A percentile compares a stretch with the other conserved stretches of the same genome.
Conservation (phyloP, 1,139 yeast species). For the Meyerozyma elateridarum region DNA sequence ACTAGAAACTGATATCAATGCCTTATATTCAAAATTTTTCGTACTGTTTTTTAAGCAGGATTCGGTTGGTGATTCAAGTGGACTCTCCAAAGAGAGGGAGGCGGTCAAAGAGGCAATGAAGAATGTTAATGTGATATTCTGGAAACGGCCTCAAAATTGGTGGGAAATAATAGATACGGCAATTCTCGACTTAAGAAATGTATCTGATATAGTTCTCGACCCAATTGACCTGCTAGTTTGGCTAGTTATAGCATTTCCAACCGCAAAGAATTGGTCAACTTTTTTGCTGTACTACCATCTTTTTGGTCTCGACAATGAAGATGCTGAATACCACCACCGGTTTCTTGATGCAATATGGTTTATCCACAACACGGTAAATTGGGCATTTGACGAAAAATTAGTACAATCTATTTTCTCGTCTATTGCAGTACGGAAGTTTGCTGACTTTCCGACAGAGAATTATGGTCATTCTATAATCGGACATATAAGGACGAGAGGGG, state of each 20-base stretch:
- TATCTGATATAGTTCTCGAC: too few species aligned
- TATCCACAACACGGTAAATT: constrained; percentile 23
- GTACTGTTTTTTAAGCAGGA: too few species aligned
- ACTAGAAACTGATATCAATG: too few species aligned
- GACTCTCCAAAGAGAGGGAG: too few species aligned
- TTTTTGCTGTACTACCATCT: background rate
- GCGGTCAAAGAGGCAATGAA: too few species aligned
- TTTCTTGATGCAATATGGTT: constrained; percentile 29
- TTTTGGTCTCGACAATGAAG: constrained; percentile 9
- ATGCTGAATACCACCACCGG: constrained; percentile 19
- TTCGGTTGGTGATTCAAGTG: too few species aligned
- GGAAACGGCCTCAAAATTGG: too few species aligned
- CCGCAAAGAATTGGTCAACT: background rate
- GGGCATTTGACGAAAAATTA: constrained; percentile 37
- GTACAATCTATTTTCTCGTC: constrained; percentile 26
- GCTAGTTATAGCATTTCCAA: background rate
- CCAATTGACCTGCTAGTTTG: too few species aligned
- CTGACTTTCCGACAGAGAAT: constrained; percentile 35
- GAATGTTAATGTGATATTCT: too few species aligned
- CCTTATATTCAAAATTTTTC: too few species aligned
- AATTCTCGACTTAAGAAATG: too few species aligned
- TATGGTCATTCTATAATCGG: constrained; percentile 23
- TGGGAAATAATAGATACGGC: too few species aligned
- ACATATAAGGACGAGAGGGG: constrained; percentile 23
- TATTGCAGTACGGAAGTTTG: constrained; percentile 31